Evolutionary conservation across 768 basidiomycete genomes (phyloP), one percentile per base, ranked within the genome.

Genomic region (Tubosaeta sp.): DNA sequence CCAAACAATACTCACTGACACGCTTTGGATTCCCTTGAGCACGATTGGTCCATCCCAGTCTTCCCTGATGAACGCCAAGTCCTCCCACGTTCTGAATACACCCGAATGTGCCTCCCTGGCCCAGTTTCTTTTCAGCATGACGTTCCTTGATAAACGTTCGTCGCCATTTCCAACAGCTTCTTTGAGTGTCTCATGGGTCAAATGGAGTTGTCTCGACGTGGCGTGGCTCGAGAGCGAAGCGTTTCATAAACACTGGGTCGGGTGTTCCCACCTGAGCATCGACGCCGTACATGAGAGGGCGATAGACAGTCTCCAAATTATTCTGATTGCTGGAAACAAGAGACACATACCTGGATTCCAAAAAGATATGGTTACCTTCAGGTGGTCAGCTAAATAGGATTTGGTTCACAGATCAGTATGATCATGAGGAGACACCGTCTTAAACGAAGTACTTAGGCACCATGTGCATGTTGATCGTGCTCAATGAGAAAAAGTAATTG

Each of bases 41-140:
- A 80, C 65, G 19, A 81, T 58, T 27, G 70, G 77, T 0, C 79
- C 78, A 6, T 76, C 73, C 79, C 78, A 81, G 31, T 76, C 68
- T 26, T 72, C 66, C 37, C 69, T 62, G 35, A 81, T 53, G 52
- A 78, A 74, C 51, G 58, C 58, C 19, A 81, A 48, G 29, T 81
- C 71, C 25, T 77, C 71, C 79, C 80, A 80, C 12, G 65, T 62
- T 55, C 70, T 70, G 57, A 72, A 76, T 17, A 59, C 42, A 10
- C 77, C 80, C 29, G 72, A 71, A 33, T 66, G 69, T 11, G 68
- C 59, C 65, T 75, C 69, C 9, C 56, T 51, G 16, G 71, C 48
- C 76, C 76, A 79, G 42, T 65, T 68, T 3, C 51, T 53, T 9
- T 74, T 74, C 34, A 79, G 62, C 44, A 64, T 42, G 29, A 68